Evolutionary conservation across 1,284 basidiomycete species (phyloP), one percentile per base, ranked within the genome.

Genomic region (Lignosus rhinocerotis): DNA sequence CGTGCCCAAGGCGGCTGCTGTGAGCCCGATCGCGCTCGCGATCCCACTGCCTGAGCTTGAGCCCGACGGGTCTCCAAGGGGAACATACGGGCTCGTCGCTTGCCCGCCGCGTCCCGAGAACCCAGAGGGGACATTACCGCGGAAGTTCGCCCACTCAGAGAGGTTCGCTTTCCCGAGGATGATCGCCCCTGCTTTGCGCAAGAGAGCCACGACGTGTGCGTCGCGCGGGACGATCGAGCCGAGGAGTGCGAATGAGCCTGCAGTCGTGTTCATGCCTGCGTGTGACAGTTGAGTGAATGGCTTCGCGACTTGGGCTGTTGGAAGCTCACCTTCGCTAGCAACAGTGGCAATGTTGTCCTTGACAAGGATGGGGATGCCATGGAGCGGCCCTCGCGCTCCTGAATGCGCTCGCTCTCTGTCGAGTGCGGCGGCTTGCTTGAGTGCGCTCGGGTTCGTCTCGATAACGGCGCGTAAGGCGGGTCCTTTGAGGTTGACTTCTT

Each of bases 321-420:
- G n/a, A 21, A 12, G 38, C 53, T 41, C 55, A 81, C 83, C 84
- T 70, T 86, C 85, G 11, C 75, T 76, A 5, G 78, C 72, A 30
- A 81, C 61, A 0, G 86, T 88, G 1, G 75, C 78, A 32, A 80
- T 79, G 60, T 79, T 80, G 65, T 80, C 87, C 72, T 91, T 91
- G 54, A 91, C 65, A 2, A 90, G 71, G 43, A 90, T 76, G 0
- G 88, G 88, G 32, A 91, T 88, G 0, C 88, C 88, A 65, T 90
- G 87, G 42, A 91, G 70, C 0, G 71, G 65, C n/a, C 86, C 78
- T 10, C 86, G 76, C 7, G 75, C 73, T 0, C 84, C 83, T 0
- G 66, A 73, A 1, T 53, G 48, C 21, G 72, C 72, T 2, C 87
- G 76, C 65, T 89, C 87, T 1, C 64, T 61, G 59, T 90, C 88